Conservation (phyloP, 257 asterid genomes). For the Penstemon eatonii region DNA sequence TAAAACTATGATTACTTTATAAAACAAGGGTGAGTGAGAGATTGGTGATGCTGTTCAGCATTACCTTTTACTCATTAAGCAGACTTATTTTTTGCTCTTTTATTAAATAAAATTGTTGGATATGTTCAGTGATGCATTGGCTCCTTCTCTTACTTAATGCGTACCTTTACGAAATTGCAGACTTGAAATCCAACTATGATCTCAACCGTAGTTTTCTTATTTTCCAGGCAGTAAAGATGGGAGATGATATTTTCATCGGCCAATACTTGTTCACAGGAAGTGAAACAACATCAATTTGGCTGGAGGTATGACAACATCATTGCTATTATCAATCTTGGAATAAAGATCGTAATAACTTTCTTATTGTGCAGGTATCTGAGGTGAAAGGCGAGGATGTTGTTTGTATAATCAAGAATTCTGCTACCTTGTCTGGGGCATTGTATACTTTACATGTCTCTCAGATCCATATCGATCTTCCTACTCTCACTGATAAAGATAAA, state of each 20-base stretch:
- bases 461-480: conserved; percentile 75
- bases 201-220: not conserved
- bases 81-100: no score
- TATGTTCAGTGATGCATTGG: no score
- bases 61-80: no score
- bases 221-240: conserved; percentile 48
- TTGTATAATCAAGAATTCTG: conserved; percentile 79
- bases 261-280: conserved; percentile 66
- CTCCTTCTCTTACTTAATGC: not conserved
- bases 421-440: conserved; percentile 78
- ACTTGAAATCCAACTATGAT: not conserved
- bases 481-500: conserved; percentile 83
- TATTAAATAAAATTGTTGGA: no score
- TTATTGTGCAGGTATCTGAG: conserved; percentile 58
- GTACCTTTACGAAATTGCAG: not conserved
- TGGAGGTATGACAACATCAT: conserved; percentile 43
- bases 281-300: conserved; percentile 65
- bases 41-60: no score
- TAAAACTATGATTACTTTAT: no score
- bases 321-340: conserved; percentile 7
- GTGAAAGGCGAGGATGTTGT: conserved; percentile 81
- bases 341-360: conserved; percentile 17
- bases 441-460: conserved; percentile 80
- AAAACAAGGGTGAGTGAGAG: no score
- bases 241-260: conserved; percentile 62